A percentile compares a stretch with the other conserved stretches of the same genome.
phyloP scores from a whole-genome alignment of 1,284 basidiomycete genomes.

The Cutaneotrichosporon sp. region DNA sequence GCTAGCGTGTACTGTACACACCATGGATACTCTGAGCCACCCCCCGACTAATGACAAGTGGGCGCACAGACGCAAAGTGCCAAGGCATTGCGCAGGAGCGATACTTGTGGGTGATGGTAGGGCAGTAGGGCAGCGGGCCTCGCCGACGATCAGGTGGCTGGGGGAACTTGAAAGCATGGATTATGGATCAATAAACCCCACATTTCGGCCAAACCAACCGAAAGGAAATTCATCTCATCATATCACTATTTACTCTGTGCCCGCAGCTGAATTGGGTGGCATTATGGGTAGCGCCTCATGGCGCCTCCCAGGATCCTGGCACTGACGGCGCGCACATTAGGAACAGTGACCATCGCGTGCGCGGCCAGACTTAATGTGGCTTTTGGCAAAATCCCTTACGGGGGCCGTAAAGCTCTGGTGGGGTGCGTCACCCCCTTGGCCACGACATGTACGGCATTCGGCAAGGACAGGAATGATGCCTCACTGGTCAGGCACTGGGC shows the following conservation, averaged over 20 bases:
- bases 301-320: background rate
- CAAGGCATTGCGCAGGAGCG: too few species aligned
- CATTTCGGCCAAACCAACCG: background rate
- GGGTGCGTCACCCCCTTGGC: background rate
- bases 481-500: too few species aligned
- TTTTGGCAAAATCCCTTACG: background rate
- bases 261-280: background rate
- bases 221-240: background rate
- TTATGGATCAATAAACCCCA: background rate
- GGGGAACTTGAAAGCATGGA: too few species aligned
- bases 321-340: background rate
- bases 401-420: too few species aligned
- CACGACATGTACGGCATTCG: background rate
- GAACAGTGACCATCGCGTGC: background rate
- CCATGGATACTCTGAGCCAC: too few species aligned
- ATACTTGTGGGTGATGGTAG: too few species aligned
- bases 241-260: background rate
- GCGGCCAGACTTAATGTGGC: background rate
- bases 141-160: too few species aligned
- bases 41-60: too few species aligned
- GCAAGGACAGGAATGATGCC: background rate
- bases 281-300: constrained; percentile 1
- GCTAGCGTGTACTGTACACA: background rate
- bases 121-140: too few species aligned
- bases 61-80: too few species aligned